Base-by-base conservation (phyloP, 2,329 filamentous ascomycete genomes). In the Cladosporium velox region DNA sequence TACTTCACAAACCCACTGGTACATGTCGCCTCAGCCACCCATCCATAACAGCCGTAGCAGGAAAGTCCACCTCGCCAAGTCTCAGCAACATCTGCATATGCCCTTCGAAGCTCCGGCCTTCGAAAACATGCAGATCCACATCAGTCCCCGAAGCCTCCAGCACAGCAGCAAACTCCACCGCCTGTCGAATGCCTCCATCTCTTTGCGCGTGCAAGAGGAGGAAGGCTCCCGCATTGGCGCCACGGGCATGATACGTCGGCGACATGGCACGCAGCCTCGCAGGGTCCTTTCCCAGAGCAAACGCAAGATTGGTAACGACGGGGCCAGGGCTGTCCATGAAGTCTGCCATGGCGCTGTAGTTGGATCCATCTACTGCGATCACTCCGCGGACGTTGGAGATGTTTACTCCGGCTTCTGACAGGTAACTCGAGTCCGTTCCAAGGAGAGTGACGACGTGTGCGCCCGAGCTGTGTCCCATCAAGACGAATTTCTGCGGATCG, bases 61-160 rank as follows among this genome's bases (percentile, higher is more conserved):
- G 51, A 12, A 30, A 54, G 8, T 54, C 51, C 26, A 8, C 7
- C 51, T 28, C 28, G 14, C 51, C 51, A n/a, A 54, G 51, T 1
- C 51, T 28, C 24, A 54, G 26, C 51, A 54, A 54, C 26, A 54
- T 54, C 51, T 54, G 51, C 26, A 54, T 14, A 30, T 54, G 51
- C 15, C 51, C 51, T n/a, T 30, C 51, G 18, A 54, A 54, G 7
- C 51, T 54, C 18, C 28, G 14, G 8, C 51, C 51, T 32, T 54
- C 51, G 15, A 54, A 54, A 18, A 32, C 26, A 18, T 32, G 51
- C 51, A 54, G 7, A 15, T 18, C 51, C 8, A 54, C 51, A 30
- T 28, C 51, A 28, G 51, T 54, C 3, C 28, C 24, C 24, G 51
- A 30, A 18, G 24, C 51, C 10, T 54, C 51, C 51, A 54, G 7